Conservation (phyloP, 2,329 filamentous ascomycete species). For the Blastomyces silverae region DNA sequence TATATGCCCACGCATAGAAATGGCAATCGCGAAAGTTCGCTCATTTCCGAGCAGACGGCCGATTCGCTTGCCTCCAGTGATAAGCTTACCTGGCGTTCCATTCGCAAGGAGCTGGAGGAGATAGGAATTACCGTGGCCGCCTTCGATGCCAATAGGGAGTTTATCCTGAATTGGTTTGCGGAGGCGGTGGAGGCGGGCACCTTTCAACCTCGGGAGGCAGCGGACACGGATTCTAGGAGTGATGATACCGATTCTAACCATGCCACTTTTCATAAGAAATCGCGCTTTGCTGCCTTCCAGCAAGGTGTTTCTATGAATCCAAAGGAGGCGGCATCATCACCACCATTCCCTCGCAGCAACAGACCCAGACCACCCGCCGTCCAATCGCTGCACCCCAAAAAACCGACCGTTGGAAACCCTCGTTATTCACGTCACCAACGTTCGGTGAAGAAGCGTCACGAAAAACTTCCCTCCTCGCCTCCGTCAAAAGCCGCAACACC, state of each 20-base stretch:
- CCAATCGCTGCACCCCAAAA: background rate
- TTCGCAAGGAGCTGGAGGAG: constrained; percentile 5
- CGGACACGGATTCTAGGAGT: constrained; percentile 1
- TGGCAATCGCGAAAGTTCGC: constrained; percentile 5
- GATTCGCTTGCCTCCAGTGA: constrained; percentile 1
- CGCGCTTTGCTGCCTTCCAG: background rate
- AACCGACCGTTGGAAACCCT: background rate
- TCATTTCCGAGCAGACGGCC: background rate
- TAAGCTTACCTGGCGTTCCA: background rate
- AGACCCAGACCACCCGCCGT: background rate
- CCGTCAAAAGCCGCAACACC: background rate
- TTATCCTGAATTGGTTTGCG: constrained; percentile 9
- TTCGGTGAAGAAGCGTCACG: background rate
- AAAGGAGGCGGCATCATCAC: background rate
- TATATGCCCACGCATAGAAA: background rate
- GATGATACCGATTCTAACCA: background rate
- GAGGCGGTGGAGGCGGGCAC: constrained; percentile 4
- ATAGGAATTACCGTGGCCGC: constrained; percentile 8
- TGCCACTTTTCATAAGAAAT: background rate
- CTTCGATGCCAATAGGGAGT: constrained; percentile 3
- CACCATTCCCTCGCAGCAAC: background rate
- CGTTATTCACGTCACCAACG: background rate
- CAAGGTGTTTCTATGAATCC: background rate
- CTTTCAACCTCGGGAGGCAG: background rate
- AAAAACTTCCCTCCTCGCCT: background rate